phyloP scores from a whole-genome alignment of 2,329 filamentous ascomycete species.

The Fusarium pseudoanthophilum region DNA sequence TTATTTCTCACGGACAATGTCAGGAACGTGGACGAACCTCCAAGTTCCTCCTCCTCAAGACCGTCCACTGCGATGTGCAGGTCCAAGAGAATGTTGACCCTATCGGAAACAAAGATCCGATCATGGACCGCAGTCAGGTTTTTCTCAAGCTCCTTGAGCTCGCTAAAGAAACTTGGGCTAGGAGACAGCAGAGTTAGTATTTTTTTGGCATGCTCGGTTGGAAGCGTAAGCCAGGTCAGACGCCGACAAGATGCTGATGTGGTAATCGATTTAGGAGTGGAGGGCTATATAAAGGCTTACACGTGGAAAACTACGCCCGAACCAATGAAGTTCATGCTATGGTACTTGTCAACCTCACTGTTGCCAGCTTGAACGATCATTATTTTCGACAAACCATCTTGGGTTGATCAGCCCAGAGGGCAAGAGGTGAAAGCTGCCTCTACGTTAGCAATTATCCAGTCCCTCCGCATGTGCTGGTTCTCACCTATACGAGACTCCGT shows the following conservation, averaged over 20 bases:
- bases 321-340: background rate
- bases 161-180: background rate
- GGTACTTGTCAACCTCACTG: background rate
- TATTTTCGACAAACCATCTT: background rate
- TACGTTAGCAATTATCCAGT: background rate
- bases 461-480: background rate
- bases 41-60: background rate
- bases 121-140: background rate
- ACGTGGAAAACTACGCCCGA: background rate
- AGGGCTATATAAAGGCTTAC: background rate
- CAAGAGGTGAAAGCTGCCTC: background rate
- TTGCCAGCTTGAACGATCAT: background rate
- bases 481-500: background rate
- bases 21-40: background rate
- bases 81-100: background rate
- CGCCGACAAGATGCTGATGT: background rate
- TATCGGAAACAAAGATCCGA: background rate
- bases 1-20: background rate
- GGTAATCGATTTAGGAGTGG: background rate
- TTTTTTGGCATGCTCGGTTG: background rate
- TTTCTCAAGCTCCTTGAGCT: background rate
- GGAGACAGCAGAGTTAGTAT: background rate
- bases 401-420: background rate
- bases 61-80: background rate
- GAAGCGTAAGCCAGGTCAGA: background rate